These are phyloP conservation scores for Irpex sp. DNA, from an alignment of 1,284 basidiomycete genomes.

Conservation along the genomic window DNA sequence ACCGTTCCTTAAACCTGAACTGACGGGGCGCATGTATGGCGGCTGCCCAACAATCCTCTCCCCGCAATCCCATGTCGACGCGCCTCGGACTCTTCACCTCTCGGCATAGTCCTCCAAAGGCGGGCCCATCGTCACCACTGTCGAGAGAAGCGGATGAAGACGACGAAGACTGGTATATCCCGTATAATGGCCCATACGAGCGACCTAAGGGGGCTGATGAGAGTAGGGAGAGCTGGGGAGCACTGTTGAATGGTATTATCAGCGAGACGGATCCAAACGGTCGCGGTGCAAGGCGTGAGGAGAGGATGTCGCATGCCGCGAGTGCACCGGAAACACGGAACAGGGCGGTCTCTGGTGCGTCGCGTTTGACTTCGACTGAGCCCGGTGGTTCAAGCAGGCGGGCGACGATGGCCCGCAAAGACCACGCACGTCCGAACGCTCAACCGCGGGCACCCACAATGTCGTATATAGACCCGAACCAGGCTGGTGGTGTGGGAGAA, in stretches of 20 bases:
- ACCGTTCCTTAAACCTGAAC: conserved; percentile 12
- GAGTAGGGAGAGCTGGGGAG: conserved; percentile 48
- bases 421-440: conserved; percentile 6
- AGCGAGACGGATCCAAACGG: conserved; percentile 23
- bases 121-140: conserved; percentile 11
- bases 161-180: conserved; percentile 58
- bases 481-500: conserved; percentile 55
- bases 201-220: conserved; percentile 28
- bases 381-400: conserved; percentile 4
- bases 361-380: conserved; percentile 16
- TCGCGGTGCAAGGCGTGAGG: conserved; percentile 3
- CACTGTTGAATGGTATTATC: conserved; percentile 37
- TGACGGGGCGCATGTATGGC: conserved; percentile 11
- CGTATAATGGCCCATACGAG: conserved; percentile 61
- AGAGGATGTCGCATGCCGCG: conserved; percentile 15
- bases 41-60: conserved; percentile 21
- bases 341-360: conserved; percentile 25
- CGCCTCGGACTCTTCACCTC: conserved; percentile 21
- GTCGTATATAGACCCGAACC: conserved; percentile 39
- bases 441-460: conserved; percentile 29
- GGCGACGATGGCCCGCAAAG: conserved; percentile 2
- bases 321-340: conserved; percentile 16
- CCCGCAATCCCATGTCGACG: conserved; percentile 27
- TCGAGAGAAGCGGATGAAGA: conserved; percentile 19
- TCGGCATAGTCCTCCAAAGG: conserved; percentile 3